phyloP scores from a whole-genome alignment of 139 green algal genomes.

The Tetratostichococcus sp. region DNA sequence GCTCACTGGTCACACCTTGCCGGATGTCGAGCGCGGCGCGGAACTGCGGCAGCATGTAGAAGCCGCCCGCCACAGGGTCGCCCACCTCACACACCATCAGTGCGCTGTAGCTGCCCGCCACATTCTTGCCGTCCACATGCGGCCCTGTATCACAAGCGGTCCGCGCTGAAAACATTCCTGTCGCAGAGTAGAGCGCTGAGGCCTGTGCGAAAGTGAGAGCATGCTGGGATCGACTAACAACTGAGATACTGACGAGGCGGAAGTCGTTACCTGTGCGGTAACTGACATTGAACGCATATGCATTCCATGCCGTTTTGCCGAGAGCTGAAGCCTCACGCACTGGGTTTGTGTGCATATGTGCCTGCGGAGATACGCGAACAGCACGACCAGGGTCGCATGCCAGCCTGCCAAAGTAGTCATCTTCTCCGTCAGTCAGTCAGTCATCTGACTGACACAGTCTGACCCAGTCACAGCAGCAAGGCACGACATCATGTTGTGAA shows the following conservation, averaged over 20 bases:
- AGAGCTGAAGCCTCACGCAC: constrained; percentile 8
- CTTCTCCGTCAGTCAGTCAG: no score
- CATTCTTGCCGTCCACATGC: constrained; percentile 38
- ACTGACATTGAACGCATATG: constrained; percentile 35
- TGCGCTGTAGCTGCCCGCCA: constrained; percentile 27
- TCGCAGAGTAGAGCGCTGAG: no score
- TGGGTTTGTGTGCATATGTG: not conserved
- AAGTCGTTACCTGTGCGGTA: constrained; percentile 37
- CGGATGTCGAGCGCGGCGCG: constrained; percentile 21
- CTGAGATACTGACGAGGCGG: no score
- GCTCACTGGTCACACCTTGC: constrained; percentile 24
- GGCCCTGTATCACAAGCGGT: not conserved
- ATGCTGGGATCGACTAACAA: no score
- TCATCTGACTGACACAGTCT: no score
- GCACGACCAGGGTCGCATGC: no score
- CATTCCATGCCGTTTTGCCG: constrained; percentile 26
- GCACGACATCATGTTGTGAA: no score
- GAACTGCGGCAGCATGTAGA: constrained; percentile 38
- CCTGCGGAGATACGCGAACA: not conserved
- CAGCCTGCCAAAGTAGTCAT: no score
- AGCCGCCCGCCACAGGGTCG: constrained; percentile 17
- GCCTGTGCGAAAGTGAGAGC: no score
- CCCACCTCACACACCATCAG: constrained; percentile 31
- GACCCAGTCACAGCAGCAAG: no score
- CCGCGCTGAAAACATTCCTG: no score